Evolutionary conservation across 345 rosid species (phyloP).

Genomic region (Orychophragmus violaceus): DNA sequence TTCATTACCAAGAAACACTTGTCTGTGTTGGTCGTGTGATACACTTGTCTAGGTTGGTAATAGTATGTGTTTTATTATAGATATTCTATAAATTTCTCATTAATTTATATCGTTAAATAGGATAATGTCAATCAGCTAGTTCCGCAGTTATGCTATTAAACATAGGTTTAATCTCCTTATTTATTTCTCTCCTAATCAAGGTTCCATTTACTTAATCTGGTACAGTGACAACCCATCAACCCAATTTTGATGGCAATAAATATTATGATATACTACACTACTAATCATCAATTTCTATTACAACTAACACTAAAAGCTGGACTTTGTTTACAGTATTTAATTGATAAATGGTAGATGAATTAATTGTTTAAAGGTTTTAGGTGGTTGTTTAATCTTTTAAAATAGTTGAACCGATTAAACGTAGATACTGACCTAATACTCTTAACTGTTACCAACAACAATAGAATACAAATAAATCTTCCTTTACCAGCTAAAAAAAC

Average conservation of each 20-base stretch:
- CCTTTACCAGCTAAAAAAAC: conserved; percentile 24
- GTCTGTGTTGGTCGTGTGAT: too few species aligned
- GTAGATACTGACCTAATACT: conserved; percentile 27
- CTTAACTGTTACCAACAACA: conserved; percentile 30
- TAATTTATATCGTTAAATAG: background rate
- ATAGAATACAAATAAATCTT: conserved; percentile 9
- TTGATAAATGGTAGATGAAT: background rate
- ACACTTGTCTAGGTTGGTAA: too few species aligned
- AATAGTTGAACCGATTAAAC: conserved; percentile 1
- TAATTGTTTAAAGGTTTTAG: background rate
- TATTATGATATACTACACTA: background rate
- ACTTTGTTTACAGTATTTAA: background rate
- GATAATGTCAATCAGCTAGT: background rate
- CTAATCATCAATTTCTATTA: background rate
- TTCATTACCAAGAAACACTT: too few species aligned
- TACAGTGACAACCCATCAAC: conserved; percentile 15
- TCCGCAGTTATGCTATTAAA: background rate
- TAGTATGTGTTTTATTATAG: background rate
- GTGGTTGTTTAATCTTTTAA: conserved; percentile 2
- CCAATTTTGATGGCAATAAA: conserved; percentile 12
- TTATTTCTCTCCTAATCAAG: background rate
- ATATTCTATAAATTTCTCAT: background rate
- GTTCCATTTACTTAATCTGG: conserved; percentile 14
- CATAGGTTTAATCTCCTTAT: background rate
- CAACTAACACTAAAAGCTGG: background rate